Percentiles rank a stretch among this genome's conserved stretches.
Conservation (phyloP, 2,329 filamentous ascomycete species). For the Colletotrichum aenigma region DNA sequence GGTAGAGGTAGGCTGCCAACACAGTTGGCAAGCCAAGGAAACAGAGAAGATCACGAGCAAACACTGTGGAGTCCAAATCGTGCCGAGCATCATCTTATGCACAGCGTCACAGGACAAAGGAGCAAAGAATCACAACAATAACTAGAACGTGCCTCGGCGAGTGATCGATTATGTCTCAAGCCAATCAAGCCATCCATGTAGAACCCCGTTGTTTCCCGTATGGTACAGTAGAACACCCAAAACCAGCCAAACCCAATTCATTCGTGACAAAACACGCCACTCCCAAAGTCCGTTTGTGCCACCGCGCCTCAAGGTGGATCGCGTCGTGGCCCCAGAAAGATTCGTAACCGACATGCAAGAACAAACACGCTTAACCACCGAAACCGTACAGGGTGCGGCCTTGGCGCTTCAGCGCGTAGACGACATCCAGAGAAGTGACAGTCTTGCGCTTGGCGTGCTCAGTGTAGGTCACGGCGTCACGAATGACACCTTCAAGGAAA, state of each 20-base stretch:
- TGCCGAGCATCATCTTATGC: neutral
- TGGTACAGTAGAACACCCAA: slow-evolving; percentile 47
- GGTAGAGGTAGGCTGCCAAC: neutral
- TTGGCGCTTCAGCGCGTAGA: slow-evolving; percentile 72
- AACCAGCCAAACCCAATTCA: slow-evolving; percentile 47
- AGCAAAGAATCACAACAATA: neutral
- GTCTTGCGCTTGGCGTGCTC: slow-evolving; percentile 85
- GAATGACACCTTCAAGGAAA: slow-evolving; percentile 78
- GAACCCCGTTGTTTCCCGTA: slow-evolving; percentile 43
- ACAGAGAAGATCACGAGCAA: neutral
- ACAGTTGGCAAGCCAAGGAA: neutral
- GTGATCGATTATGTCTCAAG: slow-evolving; percentile 21
- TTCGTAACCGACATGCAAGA: slow-evolving; percentile 41
- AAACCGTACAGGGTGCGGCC: slow-evolving; percentile 85
- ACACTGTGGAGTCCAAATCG: neutral
- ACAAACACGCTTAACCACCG: slow-evolving; percentile 69
- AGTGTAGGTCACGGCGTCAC: slow-evolving; percentile 78
- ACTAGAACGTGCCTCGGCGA: slow-evolving; percentile 20
- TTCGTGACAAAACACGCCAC: slow-evolving; percentile 42
- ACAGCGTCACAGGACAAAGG: neutral
- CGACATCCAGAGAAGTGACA: slow-evolving; percentile 72
- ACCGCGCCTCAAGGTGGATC: slow-evolving; percentile 9
- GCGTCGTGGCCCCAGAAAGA: slow-evolving; percentile 28
- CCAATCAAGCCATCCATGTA: slow-evolving; percentile 27
- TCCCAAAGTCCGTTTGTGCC: slow-evolving; percentile 23